Conservation (phyloP, 225 moss, liverwort and hornwort genomes). For the Asterella californica region DNA sequence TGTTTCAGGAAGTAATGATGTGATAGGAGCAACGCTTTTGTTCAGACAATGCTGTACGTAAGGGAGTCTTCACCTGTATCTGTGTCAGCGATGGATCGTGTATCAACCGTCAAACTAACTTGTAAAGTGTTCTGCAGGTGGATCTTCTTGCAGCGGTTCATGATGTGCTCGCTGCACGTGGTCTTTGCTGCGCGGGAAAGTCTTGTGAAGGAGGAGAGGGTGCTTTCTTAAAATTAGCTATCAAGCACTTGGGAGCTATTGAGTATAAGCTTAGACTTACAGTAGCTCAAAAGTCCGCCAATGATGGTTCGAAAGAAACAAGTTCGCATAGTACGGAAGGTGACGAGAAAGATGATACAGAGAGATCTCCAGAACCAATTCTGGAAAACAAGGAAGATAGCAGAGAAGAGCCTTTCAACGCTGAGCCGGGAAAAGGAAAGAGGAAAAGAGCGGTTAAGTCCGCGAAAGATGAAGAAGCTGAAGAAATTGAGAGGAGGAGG, state of each 20-base stretch:
- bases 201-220: conserved; percentile 91
- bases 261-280: conserved; percentile 65
- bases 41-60: background rate
- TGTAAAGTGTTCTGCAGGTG: conserved; percentile 40
- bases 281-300: conserved; percentile 42
- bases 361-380: conserved; percentile 23
- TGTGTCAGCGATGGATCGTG: background rate
- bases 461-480: conserved; percentile 45
- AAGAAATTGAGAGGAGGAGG: conserved; percentile 56
- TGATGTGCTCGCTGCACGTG: conserved; percentile 77
- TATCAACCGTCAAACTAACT: background rate
- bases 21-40: background rate
- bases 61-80: background rate
- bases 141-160: conserved; percentile 77
- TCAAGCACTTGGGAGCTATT: conserved; percentile 85
- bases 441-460: conserved; percentile 17
- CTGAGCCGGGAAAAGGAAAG: conserved; percentile 18
- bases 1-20: background rate
- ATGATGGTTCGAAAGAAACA: conserved; percentile 26
- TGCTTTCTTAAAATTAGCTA: conserved; percentile 83
- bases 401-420: conserved; percentile 15
- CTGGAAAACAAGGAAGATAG: conserved; percentile 29
- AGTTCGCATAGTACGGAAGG: conserved; percentile 35
- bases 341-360: conserved; percentile 50
- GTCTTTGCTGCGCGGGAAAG: conserved; percentile 89